Base-by-base conservation (phyloP, 2,329 filamentous ascomycete species). In the Kalmusia sp. region DNA sequence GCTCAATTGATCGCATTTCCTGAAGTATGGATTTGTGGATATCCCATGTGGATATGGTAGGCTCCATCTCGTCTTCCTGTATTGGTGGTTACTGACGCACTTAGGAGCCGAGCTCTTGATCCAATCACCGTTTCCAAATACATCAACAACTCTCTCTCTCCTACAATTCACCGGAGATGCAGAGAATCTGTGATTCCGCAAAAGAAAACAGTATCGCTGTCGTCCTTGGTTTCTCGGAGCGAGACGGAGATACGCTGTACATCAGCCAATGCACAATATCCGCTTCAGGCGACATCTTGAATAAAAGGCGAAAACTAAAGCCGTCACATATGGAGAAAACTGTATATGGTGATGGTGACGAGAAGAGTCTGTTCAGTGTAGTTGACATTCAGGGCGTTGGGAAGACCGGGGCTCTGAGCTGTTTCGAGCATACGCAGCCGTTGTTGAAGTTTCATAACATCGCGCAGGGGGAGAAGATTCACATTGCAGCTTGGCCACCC, bases 1-100 rank as follows among this genome's bases (percentile, higher is more conserved):
- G 83, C 83, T 2, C 77, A 84, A 52, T 70, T 88, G 2, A 67
- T 88, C 3, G 63, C 69, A 0, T 82, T 81, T 39, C 78, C 79
- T 1, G 78, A 82, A 50, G 71, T 76, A 8, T 81, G 76, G 65
- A 75, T 80, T 9, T 69, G 76, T 3, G 77, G 78, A 1, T 79
- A 81, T 54, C 78, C 79, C 25, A 65, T 63, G 3, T 77, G 76
- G 76, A 76, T 79, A 21, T 82, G 79, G 79, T 80, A 54, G 59
- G 68, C 62, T 37, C 5, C 11, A 9, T n/a, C n/a, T n/a, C n/a
- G n/a, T n/a, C n/a, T n/a, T n/a, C n/a, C n/a, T n/a, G n/a, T n/a
- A n/a, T n/a, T n/a, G n/a, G n/a, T n/a, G n/a, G n/a, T n/a, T n/a
- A n/a, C n/a, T n/a, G n/a, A n/a, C n/a, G n/a, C n/a, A n/a, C n/a